Evolutionary conservation across 805 yeast species (phyloP).

Genomic region (Teunomyces cretensis): DNA sequence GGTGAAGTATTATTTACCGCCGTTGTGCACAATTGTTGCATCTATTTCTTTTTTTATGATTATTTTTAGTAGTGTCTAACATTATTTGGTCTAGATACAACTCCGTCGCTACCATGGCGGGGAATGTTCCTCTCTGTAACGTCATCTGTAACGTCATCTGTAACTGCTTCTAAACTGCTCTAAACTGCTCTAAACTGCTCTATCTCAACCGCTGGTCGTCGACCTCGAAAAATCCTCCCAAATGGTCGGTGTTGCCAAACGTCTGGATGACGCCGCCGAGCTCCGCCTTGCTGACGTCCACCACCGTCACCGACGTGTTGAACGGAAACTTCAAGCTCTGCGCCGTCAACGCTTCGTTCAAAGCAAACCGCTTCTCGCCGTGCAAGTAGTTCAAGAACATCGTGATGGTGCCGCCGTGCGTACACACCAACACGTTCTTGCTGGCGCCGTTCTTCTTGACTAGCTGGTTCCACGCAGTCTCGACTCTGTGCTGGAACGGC

Average conservation of each 20-base stretch:
- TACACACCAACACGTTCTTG: conserved; percentile 58
- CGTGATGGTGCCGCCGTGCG: conserved; percentile 83
- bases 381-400: conserved; percentile 54
- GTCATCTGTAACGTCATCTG: too few species aligned
- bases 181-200: not conserved
- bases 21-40: not conserved
- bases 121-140: too few species aligned
- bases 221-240: conserved; percentile 43
- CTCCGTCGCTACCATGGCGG: too few species aligned
- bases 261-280: conserved; percentile 45
- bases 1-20: too few species aligned
- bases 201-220: conserved; percentile 19
- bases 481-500: conserved; percentile 50
- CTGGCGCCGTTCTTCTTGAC: conserved; percentile 35
- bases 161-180: too few species aligned
- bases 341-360: conserved; percentile 37
- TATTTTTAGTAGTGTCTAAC: too few species aligned
- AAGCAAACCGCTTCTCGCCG: conserved; percentile 32
- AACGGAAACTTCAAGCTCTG: conserved; percentile 58
- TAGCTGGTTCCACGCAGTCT: conserved; percentile 43
- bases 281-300: conserved; percentile 51
- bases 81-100: too few species aligned
- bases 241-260: conserved; percentile 69
- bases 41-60: not conserved
- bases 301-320: conserved; percentile 71